A percentile compares a stretch with the other conserved stretches of the same genome.
Evolutionary conservation across 2,329 filamentous ascomycete genomes (phyloP).

Genomic region (Elsinoe ampelina): DNA sequence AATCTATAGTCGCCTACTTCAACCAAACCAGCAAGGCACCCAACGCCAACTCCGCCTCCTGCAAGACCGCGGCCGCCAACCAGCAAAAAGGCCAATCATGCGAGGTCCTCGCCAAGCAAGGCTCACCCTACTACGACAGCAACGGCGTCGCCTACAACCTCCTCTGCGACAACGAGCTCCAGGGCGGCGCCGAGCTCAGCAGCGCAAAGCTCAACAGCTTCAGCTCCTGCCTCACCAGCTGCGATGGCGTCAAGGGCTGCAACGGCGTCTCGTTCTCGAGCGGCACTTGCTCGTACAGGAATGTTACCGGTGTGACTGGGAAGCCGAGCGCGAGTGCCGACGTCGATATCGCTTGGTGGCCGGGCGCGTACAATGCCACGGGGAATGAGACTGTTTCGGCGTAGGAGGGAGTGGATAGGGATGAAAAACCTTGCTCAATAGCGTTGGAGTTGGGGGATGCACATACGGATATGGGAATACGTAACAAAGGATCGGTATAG

Average conservation of each 20-base stretch:
- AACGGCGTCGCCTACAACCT: slow-evolving; percentile 9
- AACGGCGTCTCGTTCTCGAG: slow-evolving; percentile 17
- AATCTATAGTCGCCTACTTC: slow-evolving; percentile 70
- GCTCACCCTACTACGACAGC: slow-evolving; percentile 7
- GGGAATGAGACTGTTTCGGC: not conserved
- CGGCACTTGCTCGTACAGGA: slow-evolving; percentile 19
- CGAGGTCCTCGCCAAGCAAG: not conserved
- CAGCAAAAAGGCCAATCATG: not conserved
- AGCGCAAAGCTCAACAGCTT: slow-evolving; percentile 15
- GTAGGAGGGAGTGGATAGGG: no score
- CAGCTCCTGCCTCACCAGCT: slow-evolving; percentile 18
- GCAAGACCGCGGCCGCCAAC: slow-evolving; percentile 1
- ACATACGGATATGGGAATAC: not conserved
- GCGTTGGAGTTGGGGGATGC: not conserved
- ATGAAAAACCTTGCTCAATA: not conserved
- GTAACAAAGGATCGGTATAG: not conserved
- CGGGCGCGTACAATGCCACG: not conserved
- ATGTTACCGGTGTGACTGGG: not conserved
- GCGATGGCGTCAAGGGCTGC: slow-evolving; percentile 16
- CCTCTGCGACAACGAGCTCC: slow-evolving; percentile 41
- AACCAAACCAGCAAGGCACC: slow-evolving; percentile 36
- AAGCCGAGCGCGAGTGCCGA: not conserved
- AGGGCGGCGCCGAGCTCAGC: slow-evolving; percentile 41
- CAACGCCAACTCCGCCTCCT: not conserved
- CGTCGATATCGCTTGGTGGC: slow-evolving; percentile 1